Evolutionary conservation across 768 basidiomycete genomes (phyloP).

Genomic region (Tylopilus sp.): DNA sequence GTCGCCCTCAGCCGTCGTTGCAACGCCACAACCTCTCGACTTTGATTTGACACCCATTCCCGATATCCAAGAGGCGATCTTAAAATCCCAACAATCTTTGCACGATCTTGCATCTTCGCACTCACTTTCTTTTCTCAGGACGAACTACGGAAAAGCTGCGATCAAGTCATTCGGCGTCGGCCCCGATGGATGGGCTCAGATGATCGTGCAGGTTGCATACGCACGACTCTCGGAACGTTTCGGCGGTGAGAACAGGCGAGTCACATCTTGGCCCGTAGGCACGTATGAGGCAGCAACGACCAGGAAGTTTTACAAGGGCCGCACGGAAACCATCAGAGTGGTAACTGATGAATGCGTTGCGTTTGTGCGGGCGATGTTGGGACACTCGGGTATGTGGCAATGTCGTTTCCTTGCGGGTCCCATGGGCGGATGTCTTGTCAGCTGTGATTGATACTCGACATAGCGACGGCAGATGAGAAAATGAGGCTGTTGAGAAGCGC

Average conservation of each 20-base stretch:
- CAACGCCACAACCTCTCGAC: slow-evolving; percentile 52
- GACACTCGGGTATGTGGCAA: slow-evolving; percentile 33
- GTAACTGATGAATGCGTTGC: slow-evolving; percentile 73
- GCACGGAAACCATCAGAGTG: slow-evolving; percentile 92
- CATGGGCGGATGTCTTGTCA: neutral
- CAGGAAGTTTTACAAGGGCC: slow-evolving; percentile 82
- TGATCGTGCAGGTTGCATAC: slow-evolving; percentile 89
- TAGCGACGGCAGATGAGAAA: slow-evolving; percentile 38
- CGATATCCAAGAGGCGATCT: slow-evolving; percentile 44
- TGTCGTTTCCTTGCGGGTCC: neutral
- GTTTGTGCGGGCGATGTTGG: slow-evolving; percentile 77
- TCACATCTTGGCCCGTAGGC: slow-evolving; percentile 52
- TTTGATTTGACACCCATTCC: slow-evolving; percentile 53
- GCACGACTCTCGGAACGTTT: slow-evolving; percentile 53
- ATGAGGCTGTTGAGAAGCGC: slow-evolving; percentile 57
- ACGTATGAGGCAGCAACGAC: slow-evolving; percentile 96
- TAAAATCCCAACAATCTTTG: slow-evolving; percentile 51
- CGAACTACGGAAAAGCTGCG: slow-evolving; percentile 77
- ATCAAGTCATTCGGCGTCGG: slow-evolving; percentile 89
- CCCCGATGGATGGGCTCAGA: slow-evolving; percentile 93
- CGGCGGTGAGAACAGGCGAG: slow-evolving; percentile 15
- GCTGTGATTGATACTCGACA: neutral
- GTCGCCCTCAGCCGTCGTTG: slow-evolving; percentile 15
- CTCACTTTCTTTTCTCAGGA: slow-evolving; percentile 57
- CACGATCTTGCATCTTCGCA: slow-evolving; percentile 60